phyloP scores from a whole-genome alignment of 176 grass and related monocot species.

The Eragrostis curvula region DNA sequence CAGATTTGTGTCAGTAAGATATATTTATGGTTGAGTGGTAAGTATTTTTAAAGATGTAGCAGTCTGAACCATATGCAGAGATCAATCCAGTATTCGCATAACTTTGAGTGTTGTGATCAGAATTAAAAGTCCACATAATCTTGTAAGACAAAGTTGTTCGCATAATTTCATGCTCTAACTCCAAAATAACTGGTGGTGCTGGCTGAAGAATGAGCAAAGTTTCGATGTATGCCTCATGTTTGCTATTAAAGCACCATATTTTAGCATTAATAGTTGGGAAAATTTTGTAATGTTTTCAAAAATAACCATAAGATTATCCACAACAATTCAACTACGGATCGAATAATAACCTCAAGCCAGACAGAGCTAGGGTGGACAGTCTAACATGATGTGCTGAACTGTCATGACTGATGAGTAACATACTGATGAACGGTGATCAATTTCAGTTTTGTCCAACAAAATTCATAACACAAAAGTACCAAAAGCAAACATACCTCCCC shows the following conservation, averaged over 20 bases:
- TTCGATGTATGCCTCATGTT: conserved; percentile 5
- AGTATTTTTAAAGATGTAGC: conserved; percentile 28
- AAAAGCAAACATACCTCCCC: conserved; percentile 69
- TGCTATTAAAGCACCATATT: conserved; percentile 22
- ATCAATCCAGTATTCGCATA: not conserved
- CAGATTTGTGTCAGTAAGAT: not conserved
- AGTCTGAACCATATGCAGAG: conserved; percentile 1
- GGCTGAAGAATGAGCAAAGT: conserved; percentile 21
- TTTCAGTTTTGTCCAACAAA: not conserved
- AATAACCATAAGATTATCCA: not conserved
- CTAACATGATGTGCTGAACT: conserved; percentile 25
- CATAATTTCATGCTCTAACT: conserved; percentile 20
- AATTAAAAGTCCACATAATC: conserved; percentile 24
- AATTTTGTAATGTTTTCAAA: conserved; percentile 11
- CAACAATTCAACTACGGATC: conserved; percentile 16
- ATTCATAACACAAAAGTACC: not conserved
- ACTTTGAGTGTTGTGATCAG: not conserved
- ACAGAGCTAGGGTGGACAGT: not conserved
- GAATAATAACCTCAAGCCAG: not conserved
- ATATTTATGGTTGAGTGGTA: conserved; percentile 15
- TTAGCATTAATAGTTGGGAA: not conserved
- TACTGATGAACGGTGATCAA: not conserved
- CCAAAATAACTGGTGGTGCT: not conserved
- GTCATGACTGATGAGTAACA: not conserved
- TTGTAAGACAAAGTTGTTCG: conserved; percentile 1